Conservation (phyloP, 2,329 filamentous ascomycete species). For the Aspergillus nomiae region DNA sequence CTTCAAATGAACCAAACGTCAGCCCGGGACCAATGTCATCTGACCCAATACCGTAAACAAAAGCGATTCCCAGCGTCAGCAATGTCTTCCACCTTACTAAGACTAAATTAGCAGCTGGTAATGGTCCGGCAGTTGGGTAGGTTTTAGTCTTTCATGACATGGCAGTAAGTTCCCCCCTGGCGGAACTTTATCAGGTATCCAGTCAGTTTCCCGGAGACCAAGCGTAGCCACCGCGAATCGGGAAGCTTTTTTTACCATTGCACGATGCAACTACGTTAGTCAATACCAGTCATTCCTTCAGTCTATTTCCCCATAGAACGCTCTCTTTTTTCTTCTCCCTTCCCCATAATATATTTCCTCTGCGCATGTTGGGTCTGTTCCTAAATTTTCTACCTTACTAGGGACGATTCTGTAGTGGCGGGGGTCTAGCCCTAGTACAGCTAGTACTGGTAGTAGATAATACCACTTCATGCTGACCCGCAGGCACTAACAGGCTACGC, state of each 20-base stretch:
- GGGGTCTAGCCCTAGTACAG: background rate
- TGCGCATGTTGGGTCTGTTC: background rate
- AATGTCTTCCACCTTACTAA: background rate
- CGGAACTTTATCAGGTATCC: background rate
- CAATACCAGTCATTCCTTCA: background rate
- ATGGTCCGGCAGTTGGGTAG: slow-evolving; percentile 1
- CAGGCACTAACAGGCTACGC: background rate
- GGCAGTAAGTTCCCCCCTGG: background rate
- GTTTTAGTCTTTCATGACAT: background rate
- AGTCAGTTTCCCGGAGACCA: background rate
- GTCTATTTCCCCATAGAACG: background rate
- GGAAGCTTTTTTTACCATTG: background rate
- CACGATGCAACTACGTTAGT: background rate
- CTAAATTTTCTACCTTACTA: background rate
- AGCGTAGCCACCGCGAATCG: background rate
- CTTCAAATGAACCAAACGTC: background rate
- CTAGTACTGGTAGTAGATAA: background rate
- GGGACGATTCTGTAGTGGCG: background rate
- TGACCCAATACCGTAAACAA: background rate
- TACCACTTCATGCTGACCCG: too few species aligned
- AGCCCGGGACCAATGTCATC: background rate
- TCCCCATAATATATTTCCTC: background rate
- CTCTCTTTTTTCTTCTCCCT: background rate
- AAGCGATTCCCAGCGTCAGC: background rate
- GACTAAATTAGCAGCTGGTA: slow-evolving; percentile 6